Base-by-base conservation (phyloP, 768 basidiomycete species). In the Termitomyces sp. region DNA sequence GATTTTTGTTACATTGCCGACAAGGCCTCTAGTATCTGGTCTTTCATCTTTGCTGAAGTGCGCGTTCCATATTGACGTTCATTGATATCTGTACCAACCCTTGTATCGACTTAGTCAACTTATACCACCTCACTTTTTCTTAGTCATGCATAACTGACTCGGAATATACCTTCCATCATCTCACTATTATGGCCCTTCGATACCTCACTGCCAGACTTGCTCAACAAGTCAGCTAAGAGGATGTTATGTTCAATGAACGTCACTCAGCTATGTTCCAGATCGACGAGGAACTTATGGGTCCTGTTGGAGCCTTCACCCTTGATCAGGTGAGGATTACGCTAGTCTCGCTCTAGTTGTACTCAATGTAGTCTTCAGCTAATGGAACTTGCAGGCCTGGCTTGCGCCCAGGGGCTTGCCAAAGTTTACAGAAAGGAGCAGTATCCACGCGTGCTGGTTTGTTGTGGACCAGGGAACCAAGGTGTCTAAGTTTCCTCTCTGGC, bases 391-490 rank as follows among this genome's bases (percentile, higher is more conserved):
- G 97, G 97, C 1, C 76, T 98, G 11, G 88, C 96, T 1, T 95
- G 95, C 68, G 97, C 96, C 0, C 92, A 95, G 69, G 83, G 91
- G 0, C 75, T 98, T 2, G 86, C 89, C 6, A 87, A 78, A n/a
- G 84, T 86, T 0, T 98, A 93, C 69, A 77, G 76, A 42, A 84
- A 80, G 33, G 83, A 86, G 3, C 81, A 77, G 47, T 85, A 91
- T 70, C 81, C 80, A 39, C 82, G 85, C 12, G 93, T 98, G 6
- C 77, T 98, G n/a, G 91, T 98, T 12, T 94, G 92, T 67, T 98
- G 95, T 69, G 97, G 97, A 18, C 95, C 97, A 7, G 97, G 97
- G 44, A 98, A 98, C 67, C 96, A 98, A 78, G 93, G 84, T 73
- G 58, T 39, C 8, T 27, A 30, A 16, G 12, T 1, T 31, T 15